Base-by-base conservation (phyloP, 2,329 filamentous ascomycete species). In the Tolypocladium cylindrosporum region DNA sequence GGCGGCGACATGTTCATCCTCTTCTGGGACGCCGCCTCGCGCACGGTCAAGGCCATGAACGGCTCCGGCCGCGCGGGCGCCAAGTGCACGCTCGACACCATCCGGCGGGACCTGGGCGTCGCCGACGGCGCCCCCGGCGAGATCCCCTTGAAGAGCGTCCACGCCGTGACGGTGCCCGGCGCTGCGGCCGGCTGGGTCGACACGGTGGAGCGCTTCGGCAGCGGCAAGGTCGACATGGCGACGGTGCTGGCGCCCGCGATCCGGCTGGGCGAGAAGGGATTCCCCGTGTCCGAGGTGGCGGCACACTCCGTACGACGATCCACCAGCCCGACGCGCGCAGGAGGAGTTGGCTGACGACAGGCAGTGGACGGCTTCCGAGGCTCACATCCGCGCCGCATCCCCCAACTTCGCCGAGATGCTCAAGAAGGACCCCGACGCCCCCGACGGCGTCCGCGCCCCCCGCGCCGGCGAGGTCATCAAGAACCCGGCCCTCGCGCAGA, bases 1-100 rank as follows among this genome's bases (percentile, higher is more conserved):
- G 94, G 94, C 58, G 94, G 94, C 61, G 94, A 99, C 74, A 91
- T 96, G 86, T 99, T 97, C 75, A 92, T 92, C 72, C 83, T 97
- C 41, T 97, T 85, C 79, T 97, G 93, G 77, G 84, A 95, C 69
- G 90, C 91, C 48, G 83, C 87, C 65, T 90, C 87, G 0, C 88
- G 89, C 68, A 88, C 89, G 62, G 87, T 97, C 10, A 87, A 86
- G 57, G 90, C 91, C 11, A 77, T 97, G 72, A 99, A 99, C 72
- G 94, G 92, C 24, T 97, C 92, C 1, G 94, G 94, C n/a, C 86
- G 94, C 36, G 84, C 91, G 4, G 86, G 89, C 5, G 79, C 75
- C 55, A 84, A 87, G 42, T 85, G 77, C 61, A 89, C 86, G 0
- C 78, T 95, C 1, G 86, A 91, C 56, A 79, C 77, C 39, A 80